phyloP scores from a whole-genome alignment of 129 eudicot species.

The Cynara cardunculus region DNA sequence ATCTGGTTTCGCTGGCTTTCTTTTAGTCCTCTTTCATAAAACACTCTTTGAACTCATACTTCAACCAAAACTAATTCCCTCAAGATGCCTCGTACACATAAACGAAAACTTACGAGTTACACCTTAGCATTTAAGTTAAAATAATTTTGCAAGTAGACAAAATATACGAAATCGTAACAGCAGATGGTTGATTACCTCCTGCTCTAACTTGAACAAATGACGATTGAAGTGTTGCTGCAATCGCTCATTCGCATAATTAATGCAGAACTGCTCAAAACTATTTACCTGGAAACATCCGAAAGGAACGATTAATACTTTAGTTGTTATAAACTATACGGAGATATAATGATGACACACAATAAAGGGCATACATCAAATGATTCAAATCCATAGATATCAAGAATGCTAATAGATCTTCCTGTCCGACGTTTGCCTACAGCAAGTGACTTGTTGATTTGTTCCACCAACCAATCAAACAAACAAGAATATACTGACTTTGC shows the following conservation, averaged over 20 bases:
- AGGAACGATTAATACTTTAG: background rate
- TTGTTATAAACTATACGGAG: background rate
- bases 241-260: slow-evolving; percentile 93
- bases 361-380: slow-evolving; percentile 68
- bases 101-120: background rate
- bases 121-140: background rate
- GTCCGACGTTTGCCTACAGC: slow-evolving; percentile 96
- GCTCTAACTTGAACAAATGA: slow-evolving; percentile 90
- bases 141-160: background rate
- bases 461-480: slow-evolving; percentile 98
- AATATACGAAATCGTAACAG: background rate
- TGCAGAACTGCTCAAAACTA: slow-evolving; percentile 98
- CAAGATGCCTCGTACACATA: background rate
- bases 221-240: slow-evolving; percentile 95
- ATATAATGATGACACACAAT: background rate
- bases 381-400: slow-evolving; percentile 97
- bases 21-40: background rate
- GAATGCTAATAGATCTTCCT: slow-evolving; percentile 97
- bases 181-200: slow-evolving; percentile 55
- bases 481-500: slow-evolving; percentile 99
- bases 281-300: slow-evolving; percentile 39
- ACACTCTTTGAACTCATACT: background rate
- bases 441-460: slow-evolving; percentile 94
- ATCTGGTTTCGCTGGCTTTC: background rate
- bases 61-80: background rate